Base-by-base conservation (phyloP, 331 rosid species). In the Pyracantha coccinea region DNA sequence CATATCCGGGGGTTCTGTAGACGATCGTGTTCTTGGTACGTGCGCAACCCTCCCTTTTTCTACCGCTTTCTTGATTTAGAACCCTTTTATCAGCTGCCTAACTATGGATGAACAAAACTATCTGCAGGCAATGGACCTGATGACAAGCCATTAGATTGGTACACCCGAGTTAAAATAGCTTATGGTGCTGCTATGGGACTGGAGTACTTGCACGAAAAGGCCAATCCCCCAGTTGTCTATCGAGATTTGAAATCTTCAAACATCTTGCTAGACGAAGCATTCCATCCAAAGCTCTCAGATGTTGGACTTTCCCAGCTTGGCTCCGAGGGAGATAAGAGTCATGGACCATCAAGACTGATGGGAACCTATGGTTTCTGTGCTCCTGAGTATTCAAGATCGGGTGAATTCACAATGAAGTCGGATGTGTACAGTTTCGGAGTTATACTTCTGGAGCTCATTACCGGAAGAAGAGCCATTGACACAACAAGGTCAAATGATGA, bases 351-450 rank as follows among this genome's bases (percentile, higher is more conserved):
- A 9, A 88, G 96, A 78, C 89, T 87, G 68, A 85, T 91, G 97
- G 93, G 87, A 2, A 89, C 97, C 2, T 92, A 92, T 35, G 99
- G 97, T 54, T 92, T 90, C 79, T 87, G 89, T 72, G 97, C 99
- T 68, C 97, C 97, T 2, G 97, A 92, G 79, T 89, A 86, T 66
- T 79, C 88, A 16, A 88, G 88, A 74, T 68, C 85, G 11, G 96
- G 97, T 53, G 76, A 84, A 23, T 84, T 92, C 80, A 92, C 95
- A 10, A 64, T 85, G 61, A 90, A 90, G 69, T 94, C 97, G 1
- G 97, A 94, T 83, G 92, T 92, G 0, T 94, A 87, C 79, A 92
- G 97, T 68, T 94, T 83, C 38, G 97, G 99, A 74, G 97, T 94
- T 24, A 87, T 92, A 38, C 78, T 94, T 32, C 86, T 94, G 6